Base-by-base conservation (phyloP, 1,139 yeast genomes). In the Saccharomyces hybrid region DNA sequence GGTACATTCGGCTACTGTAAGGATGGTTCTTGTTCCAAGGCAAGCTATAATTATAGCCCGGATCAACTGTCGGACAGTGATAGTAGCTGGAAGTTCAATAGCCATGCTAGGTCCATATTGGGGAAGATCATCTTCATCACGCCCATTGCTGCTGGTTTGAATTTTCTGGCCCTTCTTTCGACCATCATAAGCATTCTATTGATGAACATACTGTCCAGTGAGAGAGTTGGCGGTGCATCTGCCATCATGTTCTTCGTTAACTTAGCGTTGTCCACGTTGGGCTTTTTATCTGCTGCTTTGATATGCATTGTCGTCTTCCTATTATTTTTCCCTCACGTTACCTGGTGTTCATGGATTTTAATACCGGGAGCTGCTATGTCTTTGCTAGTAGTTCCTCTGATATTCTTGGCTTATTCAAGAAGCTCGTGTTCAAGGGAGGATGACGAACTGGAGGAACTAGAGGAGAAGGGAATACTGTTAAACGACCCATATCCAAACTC, bases 1-100 rank as follows among this genome's bases (percentile, higher is more conserved):
- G 99, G 99, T 4, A 89, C 88, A 0, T 88, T 91, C 74, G 99
- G 98, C 1, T 80, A 81, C 59, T 91, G 98, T 70, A 66, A 68
- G 2, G 67, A 72, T 5, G 64, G 70, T 1, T 29, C 50, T 16
- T 88, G 96, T 70, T 75, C 84, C 0, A 52, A 61, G 0, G 73
- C 77, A 0, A 69, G 78, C 1, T 74, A 83, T 1, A 86, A 86
- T 0, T 84, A 84, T 62, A 59, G 71, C 11, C 65, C 71, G 2
- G 61, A 60, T 12, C 61, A 60, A 8, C 59, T 68, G 3, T 65
- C 67, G 16, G 64, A 64, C 12, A 71, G 70, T 46, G 64, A 70
- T 11, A 65, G 67, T 34, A 76, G 76, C 47, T 81, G 82, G 71
- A 73, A 78, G 31, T 62, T 85, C 58, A 80, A 82, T 12, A 73